Evolutionary conservation across 306 rosid genomes (phyloP).

Genomic region (Aeschynomene evenia): DNA sequence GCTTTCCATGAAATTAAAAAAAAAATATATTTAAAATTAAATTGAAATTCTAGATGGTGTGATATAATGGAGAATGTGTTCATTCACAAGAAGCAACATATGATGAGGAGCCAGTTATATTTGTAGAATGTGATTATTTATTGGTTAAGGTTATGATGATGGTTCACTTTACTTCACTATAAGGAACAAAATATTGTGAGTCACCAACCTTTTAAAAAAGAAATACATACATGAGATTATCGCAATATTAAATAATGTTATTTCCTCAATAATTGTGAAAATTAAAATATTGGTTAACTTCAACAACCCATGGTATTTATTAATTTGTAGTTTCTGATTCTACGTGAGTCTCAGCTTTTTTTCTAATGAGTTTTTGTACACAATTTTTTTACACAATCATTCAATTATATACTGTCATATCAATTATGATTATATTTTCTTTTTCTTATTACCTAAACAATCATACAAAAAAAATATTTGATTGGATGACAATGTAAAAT

Average conservation of each 20-base stretch:
- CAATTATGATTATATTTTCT: too few relatives aligned
- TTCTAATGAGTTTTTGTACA: too few relatives aligned
- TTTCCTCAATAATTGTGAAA: not conserved
- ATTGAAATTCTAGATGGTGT: not conserved
- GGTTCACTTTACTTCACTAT: conserved; percentile 35
- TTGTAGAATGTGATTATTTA: conserved; percentile 30
- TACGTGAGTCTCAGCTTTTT: too few relatives aligned
- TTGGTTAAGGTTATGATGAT: conserved; percentile 47
- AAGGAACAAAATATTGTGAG: conserved; percentile 35
- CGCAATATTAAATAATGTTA: not conserved
- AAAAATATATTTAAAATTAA: not conserved
- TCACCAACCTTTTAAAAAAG: conserved; percentile 33
- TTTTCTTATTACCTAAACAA: too few relatives aligned
- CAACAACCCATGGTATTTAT: too few relatives aligned
- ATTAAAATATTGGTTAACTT: not conserved
- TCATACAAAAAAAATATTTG: too few relatives aligned
- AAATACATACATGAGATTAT: conserved; percentile 20
- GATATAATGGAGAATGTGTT: conserved; percentile 37
- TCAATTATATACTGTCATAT: too few relatives aligned
- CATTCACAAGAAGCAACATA: conserved; percentile 35
- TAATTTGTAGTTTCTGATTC: too few relatives aligned
- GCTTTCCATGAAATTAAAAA: not conserved
- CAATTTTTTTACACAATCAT: too few relatives aligned
- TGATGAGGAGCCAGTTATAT: conserved; percentile 37
- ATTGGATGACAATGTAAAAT: too few relatives aligned